These are phyloP conservation scores for Stereocaulon alpinum DNA, from an alignment of 495 filamentous ascomycete genomes.

Conservation along the genomic window DNA sequence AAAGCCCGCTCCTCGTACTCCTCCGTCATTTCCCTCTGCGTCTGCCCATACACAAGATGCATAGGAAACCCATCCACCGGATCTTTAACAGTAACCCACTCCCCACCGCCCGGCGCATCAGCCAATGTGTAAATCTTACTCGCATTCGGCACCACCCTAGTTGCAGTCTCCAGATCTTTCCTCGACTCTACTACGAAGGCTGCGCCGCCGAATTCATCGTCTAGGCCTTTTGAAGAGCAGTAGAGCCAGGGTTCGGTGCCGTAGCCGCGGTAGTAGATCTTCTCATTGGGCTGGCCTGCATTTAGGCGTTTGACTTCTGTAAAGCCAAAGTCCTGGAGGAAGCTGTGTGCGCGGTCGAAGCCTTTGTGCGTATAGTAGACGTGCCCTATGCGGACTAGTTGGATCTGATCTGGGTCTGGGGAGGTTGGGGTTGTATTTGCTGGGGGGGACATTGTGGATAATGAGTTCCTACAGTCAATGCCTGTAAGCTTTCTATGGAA, in stretches of 20 bases:
- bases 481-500: too few species aligned
- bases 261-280: conserved; percentile 50
- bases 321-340: conserved; percentile 51
- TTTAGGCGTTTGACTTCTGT: conserved; percentile 26
- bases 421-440: not conserved
- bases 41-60: conserved; percentile 29
- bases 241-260: conserved; percentile 50
- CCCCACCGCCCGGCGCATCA: conserved; percentile 29
- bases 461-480: too few species aligned
- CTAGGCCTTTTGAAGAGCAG: conserved; percentile 37
- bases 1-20: not conserved
- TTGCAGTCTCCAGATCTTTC: conserved; percentile 39
- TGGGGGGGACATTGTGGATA: too few species aligned
- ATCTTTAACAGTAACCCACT: conserved; percentile 28
- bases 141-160: conserved; percentile 19
- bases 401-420: conserved; percentile 30
- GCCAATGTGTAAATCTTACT: conserved; percentile 23
- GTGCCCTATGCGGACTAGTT: conserved; percentile 43
- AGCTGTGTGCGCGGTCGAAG: conserved; percentile 37
- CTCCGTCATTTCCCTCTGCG: conserved; percentile 4
- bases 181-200: conserved; percentile 46
- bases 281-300: conserved; percentile 29
- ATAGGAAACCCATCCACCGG: conserved; percentile 29
- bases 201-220: conserved; percentile 43
- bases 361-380: conserved; percentile 48